A percentile compares a stretch with the other conserved stretches of the same genome.
These are phyloP conservation scores for Rhodosporidiobolus odoratus DNA, from an alignment of 768 basidiomycete species.

Conservation along the genomic window DNA sequence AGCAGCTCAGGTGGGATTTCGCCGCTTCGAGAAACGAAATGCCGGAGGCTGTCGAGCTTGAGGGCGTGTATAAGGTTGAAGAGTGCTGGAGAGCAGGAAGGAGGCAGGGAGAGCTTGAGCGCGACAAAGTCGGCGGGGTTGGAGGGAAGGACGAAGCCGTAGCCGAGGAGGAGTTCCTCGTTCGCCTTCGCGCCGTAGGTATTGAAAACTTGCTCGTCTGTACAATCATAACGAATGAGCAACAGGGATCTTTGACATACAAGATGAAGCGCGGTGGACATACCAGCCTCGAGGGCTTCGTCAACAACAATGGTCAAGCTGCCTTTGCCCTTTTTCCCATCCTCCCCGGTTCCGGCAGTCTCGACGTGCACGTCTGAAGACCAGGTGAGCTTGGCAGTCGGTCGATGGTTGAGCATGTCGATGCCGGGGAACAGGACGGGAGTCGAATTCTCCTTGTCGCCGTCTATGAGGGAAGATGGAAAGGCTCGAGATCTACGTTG, in stretches of 20 bases:
- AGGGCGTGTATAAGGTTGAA: conserved; percentile 4
- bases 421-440: conserved; percentile 82
- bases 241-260: neutral
- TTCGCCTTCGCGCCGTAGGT: conserved; percentile 82
- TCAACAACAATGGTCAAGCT: conserved; percentile 34
- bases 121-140: conserved; percentile 82
- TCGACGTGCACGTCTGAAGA: conserved; percentile 48
- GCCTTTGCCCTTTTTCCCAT: conserved; percentile 7
- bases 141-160: conserved; percentile 72
- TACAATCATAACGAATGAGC: neutral
- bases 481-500: conserved; percentile 76
- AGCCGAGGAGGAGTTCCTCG: conserved; percentile 80
- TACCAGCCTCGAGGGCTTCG: conserved; percentile 7
- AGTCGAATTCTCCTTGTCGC: conserved; percentile 53
- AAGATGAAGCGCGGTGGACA: neutral
- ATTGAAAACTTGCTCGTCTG: conserved; percentile 22
- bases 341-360: neutral
- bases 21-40: conserved; percentile 42
- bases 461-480: conserved; percentile 70
- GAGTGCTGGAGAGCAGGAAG: conserved; percentile 16
- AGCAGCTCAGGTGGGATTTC: conserved; percentile 43
- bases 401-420: conserved; percentile 79
- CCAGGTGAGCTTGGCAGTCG: conserved; percentile 79
- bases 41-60: conserved; percentile 61
- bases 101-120: conserved; percentile 32